phyloP scores from a whole-genome alignment of 2,329 filamentous ascomycete genomes.

The Emmonsia crescens region DNA sequence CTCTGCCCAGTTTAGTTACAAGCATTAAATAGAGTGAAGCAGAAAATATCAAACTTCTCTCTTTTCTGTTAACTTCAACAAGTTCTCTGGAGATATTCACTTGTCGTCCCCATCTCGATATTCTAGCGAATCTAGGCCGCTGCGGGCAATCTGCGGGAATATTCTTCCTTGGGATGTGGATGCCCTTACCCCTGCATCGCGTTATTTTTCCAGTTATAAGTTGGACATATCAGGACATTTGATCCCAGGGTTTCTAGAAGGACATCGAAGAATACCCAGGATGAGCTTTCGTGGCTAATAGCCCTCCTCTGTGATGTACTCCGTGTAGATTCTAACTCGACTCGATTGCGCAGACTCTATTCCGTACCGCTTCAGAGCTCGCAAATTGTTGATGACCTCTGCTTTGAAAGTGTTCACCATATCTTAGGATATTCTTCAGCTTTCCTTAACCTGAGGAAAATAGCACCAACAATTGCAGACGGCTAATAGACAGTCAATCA shows the following conservation, averaged over 20 bases:
- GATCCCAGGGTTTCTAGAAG: too few relatives aligned
- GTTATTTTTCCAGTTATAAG: too few relatives aligned
- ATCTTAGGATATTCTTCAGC: background rate
- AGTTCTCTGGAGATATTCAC: background rate
- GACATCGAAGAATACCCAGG: too few relatives aligned
- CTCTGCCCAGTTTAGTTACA: too few relatives aligned
- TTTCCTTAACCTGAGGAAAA: background rate
- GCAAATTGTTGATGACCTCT: background rate
- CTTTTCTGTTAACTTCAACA: background rate
- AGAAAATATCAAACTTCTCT: background rate
- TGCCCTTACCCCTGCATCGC: background rate
- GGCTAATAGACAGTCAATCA: background rate
- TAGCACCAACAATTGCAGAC: background rate
- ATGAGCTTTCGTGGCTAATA: too few relatives aligned
- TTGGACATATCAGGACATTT: too few relatives aligned
- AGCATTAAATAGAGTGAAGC: too few relatives aligned
- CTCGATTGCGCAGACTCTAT: background rate
- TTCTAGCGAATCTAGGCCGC: background rate
- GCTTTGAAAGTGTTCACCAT: background rate
- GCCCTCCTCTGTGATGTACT: too few relatives aligned
- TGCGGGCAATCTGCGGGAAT: background rate
- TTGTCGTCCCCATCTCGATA: background rate
- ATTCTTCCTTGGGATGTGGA: background rate
- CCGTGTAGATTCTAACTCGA: too few relatives aligned
- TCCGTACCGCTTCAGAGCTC: background rate